These are phyloP conservation scores for Theobroma grandiflorum DNA, from an alignment of 441 rosid genomes.

Conservation along the genomic window DNA sequence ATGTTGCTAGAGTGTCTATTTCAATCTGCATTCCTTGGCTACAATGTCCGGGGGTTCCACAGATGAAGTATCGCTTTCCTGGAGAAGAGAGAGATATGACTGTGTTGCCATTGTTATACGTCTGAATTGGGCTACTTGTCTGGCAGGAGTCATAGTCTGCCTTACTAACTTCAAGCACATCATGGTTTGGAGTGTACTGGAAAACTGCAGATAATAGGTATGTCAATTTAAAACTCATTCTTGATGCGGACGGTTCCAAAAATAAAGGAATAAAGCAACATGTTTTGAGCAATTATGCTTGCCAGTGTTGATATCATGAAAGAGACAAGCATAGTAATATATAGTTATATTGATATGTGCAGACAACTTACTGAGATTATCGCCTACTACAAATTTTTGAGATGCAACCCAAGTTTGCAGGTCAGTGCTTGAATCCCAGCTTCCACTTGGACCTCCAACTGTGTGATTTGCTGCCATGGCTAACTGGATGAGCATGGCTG, in stretches of 20 bases:
- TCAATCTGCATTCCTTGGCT: slow-evolving; percentile 74
- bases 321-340: slow-evolving; percentile 9
- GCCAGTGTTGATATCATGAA: slow-evolving; percentile 33
- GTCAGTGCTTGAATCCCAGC: slow-evolving; percentile 64
- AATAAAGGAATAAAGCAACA: background rate
- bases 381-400: slow-evolving; percentile 63
- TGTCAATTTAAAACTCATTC: background rate
- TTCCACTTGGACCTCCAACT: slow-evolving; percentile 69
- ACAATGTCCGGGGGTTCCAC: slow-evolving; percentile 77
- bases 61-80: slow-evolving; percentile 82
- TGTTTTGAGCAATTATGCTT: background rate
- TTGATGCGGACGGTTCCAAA: background rate
- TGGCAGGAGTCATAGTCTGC: slow-evolving; percentile 69
- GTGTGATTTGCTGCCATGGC: slow-evolving; percentile 59
- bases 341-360: background rate
- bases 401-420: slow-evolving; percentile 61
- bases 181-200: slow-evolving; percentile 50
- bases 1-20: slow-evolving; percentile 49
- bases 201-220: slow-evolving; percentile 38
- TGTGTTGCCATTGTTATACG: slow-evolving; percentile 59
- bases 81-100: slow-evolving; percentile 61
- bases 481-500: slow-evolving; percentile 46
- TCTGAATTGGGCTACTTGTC: slow-evolving; percentile 48
- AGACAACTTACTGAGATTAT: slow-evolving; percentile 61
- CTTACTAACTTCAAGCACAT: slow-evolving; percentile 67